These are phyloP conservation scores for Coprinopsis marcescibilis DNA, from an alignment of 768 basidiomycete genomes.

Conservation along the genomic window DNA sequence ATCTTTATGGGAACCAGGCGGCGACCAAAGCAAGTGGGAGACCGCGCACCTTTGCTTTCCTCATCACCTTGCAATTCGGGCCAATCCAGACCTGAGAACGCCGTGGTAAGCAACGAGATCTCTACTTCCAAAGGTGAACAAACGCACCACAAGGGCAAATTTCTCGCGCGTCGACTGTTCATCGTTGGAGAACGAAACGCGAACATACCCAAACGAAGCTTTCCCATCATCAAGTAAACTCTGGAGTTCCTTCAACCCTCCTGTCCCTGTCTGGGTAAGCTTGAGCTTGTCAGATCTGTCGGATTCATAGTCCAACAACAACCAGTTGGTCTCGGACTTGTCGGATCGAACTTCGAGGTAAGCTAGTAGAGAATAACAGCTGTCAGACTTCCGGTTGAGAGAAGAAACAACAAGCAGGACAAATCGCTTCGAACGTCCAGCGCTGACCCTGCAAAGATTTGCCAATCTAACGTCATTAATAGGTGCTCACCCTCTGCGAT, in stretches of 20 bases:
- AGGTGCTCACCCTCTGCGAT: conserved; percentile 60
- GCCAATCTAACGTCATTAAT: too few relatives aligned
- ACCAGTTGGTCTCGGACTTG: conserved; percentile 86
- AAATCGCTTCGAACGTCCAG: too few relatives aligned
- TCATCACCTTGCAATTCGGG: conserved; percentile 78
- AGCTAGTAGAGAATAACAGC: too few relatives aligned
- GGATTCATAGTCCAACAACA: conserved; percentile 84
- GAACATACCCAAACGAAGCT: conserved; percentile 81
- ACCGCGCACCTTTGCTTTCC: conserved; percentile 75
- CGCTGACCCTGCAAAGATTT: too few relatives aligned
- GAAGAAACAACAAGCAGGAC: too few relatives aligned
- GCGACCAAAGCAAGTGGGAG: conserved; percentile 8
- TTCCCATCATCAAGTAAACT: conserved; percentile 63
- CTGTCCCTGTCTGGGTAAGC: conserved; percentile 74
- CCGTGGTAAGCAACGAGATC: conserved; percentile 17
- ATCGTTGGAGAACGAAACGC: conserved; percentile 82
- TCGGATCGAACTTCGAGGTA: conserved; percentile 83
- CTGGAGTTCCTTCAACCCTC: conserved; percentile 73
- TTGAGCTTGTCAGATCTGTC: conserved; percentile 78
- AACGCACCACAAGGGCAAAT: conserved; percentile 66
- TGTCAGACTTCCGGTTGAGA: too few relatives aligned
- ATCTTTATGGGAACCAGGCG: conserved; percentile 19
- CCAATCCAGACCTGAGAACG: conserved; percentile 68
- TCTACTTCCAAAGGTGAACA: too few relatives aligned
- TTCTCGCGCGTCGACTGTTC: conserved; percentile 85